Conservation (phyloP, 345 rosid species). For the Murraya koenigii region DNA sequence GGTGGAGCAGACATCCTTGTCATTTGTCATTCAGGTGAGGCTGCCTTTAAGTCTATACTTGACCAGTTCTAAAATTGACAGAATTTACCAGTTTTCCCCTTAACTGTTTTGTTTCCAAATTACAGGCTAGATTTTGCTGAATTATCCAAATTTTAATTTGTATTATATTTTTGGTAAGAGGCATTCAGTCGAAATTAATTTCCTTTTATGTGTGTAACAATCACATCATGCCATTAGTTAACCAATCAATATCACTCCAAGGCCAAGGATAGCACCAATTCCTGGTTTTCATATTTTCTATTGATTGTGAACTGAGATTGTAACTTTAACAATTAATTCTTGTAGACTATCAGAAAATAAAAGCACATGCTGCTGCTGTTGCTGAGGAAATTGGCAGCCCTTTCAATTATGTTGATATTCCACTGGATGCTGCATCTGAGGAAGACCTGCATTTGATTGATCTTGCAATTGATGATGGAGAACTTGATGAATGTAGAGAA, state of each 20-base stretch:
- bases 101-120: neutral
- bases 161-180: neutral
- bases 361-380: conserved; percentile 73
- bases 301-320: neutral
- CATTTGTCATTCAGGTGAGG: conserved; percentile 94
- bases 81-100: neutral
- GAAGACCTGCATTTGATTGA: conserved; percentile 80
- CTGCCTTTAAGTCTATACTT: conserved; percentile 6
- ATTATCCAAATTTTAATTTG: neutral
- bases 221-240: neutral
- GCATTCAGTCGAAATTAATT: neutral
- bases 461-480: conserved; percentile 76
- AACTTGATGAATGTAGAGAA: conserved; percentile 46
- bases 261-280: neutral
- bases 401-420: conserved; percentile 64
- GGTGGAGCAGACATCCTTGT: conserved; percentile 84
- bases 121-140: neutral
- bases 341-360: conserved; percentile 90
- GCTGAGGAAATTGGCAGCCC: conserved; percentile 67
- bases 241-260: neutral
- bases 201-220: neutral
- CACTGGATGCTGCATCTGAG: conserved; percentile 56
- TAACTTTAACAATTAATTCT: conserved; percentile 6
- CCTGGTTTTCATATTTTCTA: neutral
- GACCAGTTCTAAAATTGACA: neutral